Conservation (phyloP, 2,329 filamentous ascomycete genomes). For the Colletotrichum orbiculare region DNA sequence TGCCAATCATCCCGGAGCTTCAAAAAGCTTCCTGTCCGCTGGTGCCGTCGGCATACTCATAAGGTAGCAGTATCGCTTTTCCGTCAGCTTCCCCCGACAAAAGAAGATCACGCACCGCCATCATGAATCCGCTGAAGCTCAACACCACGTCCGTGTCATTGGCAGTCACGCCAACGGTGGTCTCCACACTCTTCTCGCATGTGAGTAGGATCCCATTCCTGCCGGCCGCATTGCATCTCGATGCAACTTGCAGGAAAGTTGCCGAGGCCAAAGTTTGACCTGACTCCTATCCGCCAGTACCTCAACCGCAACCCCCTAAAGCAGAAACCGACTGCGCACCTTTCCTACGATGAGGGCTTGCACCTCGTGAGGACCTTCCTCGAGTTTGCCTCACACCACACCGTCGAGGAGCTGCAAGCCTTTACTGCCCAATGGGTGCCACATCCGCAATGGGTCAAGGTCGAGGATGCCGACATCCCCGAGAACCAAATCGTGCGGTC, state of each 20-base stretch:
- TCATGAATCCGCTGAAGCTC: constrained; percentile 61
- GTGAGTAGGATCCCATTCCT: constrained; percentile 59
- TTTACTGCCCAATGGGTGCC: constrained; percentile 96
- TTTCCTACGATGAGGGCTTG: constrained; percentile 94
- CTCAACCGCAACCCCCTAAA: constrained; percentile 80
- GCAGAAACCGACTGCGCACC: constrained; percentile 86
- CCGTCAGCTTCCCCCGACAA: constrained; percentile 1
- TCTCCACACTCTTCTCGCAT: constrained; percentile 89
- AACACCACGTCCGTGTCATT: constrained; percentile 85
- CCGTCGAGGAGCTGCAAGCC: constrained; percentile 90
- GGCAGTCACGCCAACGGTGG: constrained; percentile 87
- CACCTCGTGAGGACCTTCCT: constrained; percentile 89
- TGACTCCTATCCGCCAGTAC: constrained; percentile 65
- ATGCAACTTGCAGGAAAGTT: constrained; percentile 3
- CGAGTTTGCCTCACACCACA: constrained; percentile 84
- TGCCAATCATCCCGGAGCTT: constrained; percentile 19
- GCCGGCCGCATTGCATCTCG: constrained; percentile 2
- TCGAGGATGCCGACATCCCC: constrained; percentile 75
- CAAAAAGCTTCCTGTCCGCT: constrained; percentile 18
- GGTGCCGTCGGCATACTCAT: constrained; percentile 7
- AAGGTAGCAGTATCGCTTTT: background rate
- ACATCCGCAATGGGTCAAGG: constrained; percentile 86
- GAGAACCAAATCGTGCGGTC: constrained; percentile 72
- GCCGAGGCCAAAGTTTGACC: background rate
- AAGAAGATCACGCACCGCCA: constrained; percentile 42